Base-by-base conservation (phyloP, 2,329 filamentous ascomycete species). In the Exophiala sideris region DNA sequence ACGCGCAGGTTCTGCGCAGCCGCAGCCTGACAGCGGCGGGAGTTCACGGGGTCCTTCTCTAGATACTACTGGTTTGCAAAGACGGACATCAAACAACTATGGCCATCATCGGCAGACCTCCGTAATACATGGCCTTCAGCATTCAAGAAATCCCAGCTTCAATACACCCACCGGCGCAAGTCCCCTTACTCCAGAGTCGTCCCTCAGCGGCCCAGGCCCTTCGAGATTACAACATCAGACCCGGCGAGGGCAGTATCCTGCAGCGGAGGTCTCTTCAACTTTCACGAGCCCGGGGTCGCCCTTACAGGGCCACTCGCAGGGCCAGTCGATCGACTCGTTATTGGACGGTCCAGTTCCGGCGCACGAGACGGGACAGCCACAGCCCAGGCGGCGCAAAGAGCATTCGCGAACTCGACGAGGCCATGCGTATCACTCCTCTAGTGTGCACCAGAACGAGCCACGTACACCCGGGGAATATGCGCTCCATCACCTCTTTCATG, bases 391-490 rank as follows among this genome's bases (percentile, higher is more conserved):
- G 41, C 77, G 81, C 55, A 83, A 83, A 70, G 83, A 86, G 21
- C 86, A 82, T 64, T 78, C 77, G 52, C 88, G 83, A 68, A 76
- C 82, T 44, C 84, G 86, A 61, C 82, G 86, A 65, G 87, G 91
- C 58, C 86, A 89, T 67, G 76, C 79, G 5, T 86, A 88, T 66
- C 84, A 91, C 66, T 86, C 85, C 63, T 89, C 88, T 12, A 92
- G 88, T 34, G 81, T 80, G 51, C 83, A 86, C 64, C 75, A 79
- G 49, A 78, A 87, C 49, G 89, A 95, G 60, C 83, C 87, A 61
- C 95, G 92, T 72, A 96, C 91, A 0, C 91, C 96, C n/a, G 91
- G 91, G 51, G 94, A 99, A 76, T 97, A 96, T 80, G 94, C 94
- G 16, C 77, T 99, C 57, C 92, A 97, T 72, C 92, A 97, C 64